Evolutionary conservation across 2,329 filamentous ascomycete genomes (phyloP).

Genomic region (Xylariomycetidae sp.): DNA sequence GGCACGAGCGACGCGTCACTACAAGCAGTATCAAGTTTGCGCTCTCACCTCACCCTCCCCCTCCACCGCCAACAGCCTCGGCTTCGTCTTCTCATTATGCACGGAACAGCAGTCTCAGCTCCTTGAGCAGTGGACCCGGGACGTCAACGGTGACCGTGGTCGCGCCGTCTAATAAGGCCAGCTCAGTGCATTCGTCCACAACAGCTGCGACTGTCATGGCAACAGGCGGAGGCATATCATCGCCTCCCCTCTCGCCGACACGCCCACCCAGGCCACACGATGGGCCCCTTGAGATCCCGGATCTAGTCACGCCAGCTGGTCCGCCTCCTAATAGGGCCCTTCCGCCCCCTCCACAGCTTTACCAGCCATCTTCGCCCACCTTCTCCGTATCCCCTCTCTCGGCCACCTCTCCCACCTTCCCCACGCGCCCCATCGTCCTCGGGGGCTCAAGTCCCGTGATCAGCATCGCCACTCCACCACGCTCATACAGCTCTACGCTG

Average conservation of each 20-base stretch:
- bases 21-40: slow-evolving; percentile 9
- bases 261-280: slow-evolving; percentile 33
- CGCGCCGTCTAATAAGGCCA: slow-evolving; percentile 24
- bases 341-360: slow-evolving; percentile 25
- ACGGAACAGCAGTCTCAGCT: slow-evolving; percentile 16
- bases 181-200: slow-evolving; percentile 13
- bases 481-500: no score
- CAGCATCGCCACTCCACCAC: slow-evolving; percentile 1
- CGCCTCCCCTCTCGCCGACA: slow-evolving; percentile 25
- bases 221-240: slow-evolving; percentile 16
- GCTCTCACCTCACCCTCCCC: no score
- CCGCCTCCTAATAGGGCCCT: slow-evolving; percentile 43
- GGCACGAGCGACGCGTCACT: slow-evolving; percentile 23
- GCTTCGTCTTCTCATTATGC: no score
- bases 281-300: slow-evolving; percentile 31
- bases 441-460: slow-evolving; percentile 2
- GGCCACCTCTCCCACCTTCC: slow-evolving; percentile 20
- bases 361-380: slow-evolving; percentile 10
- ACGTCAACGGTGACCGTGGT: slow-evolving; percentile 10
- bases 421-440: slow-evolving; percentile 9
- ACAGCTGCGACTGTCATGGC: slow-evolving; percentile 9
- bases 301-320: slow-evolving; percentile 29
- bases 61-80: slow-evolving; percentile 4
- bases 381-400: slow-evolving; percentile 11
- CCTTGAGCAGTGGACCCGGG: slow-evolving; percentile 8